These are phyloP conservation scores for Pycnococcus provasolii DNA, from an alignment of 139 green algal species.

Conservation along the genomic window DNA sequence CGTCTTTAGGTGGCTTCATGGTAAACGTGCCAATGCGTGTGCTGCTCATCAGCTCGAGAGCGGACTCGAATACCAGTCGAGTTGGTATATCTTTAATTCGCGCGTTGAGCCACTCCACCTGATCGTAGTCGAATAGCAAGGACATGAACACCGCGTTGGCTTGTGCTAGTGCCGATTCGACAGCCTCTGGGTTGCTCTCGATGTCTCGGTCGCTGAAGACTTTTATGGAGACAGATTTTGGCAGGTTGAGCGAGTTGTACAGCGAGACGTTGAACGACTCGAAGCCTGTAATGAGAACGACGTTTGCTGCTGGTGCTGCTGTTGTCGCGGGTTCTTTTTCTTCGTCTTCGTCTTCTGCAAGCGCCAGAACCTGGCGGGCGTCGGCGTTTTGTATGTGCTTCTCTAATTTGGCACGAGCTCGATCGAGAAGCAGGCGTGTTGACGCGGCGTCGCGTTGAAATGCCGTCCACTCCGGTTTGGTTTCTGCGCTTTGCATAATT, in stretches of 20 bases:
- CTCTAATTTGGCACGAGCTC: too few relatives aligned
- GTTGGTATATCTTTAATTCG: slow-evolving; percentile 54
- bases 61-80: slow-evolving; percentile 88
- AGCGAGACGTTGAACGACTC: slow-evolving; percentile 91
- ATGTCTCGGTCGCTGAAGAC: slow-evolving; percentile 93
- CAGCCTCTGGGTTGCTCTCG: slow-evolving; percentile 30
- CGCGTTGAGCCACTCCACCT: slow-evolving; percentile 80
- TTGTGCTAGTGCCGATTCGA: slow-evolving; percentile 60
- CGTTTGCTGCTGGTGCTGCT: too few relatives aligned
- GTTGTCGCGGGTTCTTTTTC: too few relatives aligned
- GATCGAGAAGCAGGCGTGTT: too few relatives aligned
- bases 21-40: slow-evolving; percentile 51
- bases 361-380: too few relatives aligned
- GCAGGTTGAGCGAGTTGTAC: slow-evolving; percentile 50
- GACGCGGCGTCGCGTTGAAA: too few relatives aligned
- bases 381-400: too few relatives aligned
- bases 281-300: slow-evolving; percentile 92
- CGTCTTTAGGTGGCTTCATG: slow-evolving; percentile 44
- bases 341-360: too few relatives aligned
- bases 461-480: too few relatives aligned
- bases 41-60: slow-evolving; percentile 89
- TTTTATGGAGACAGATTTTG: slow-evolving; percentile 35
- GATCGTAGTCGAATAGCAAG: slow-evolving; percentile 94
- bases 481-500: too few relatives aligned
- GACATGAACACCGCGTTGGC: slow-evolving; percentile 87